These are phyloP conservation scores for Gypsophila paniculata DNA, from an alignment of 179 eudicot species.

Conservation along the genomic window DNA sequence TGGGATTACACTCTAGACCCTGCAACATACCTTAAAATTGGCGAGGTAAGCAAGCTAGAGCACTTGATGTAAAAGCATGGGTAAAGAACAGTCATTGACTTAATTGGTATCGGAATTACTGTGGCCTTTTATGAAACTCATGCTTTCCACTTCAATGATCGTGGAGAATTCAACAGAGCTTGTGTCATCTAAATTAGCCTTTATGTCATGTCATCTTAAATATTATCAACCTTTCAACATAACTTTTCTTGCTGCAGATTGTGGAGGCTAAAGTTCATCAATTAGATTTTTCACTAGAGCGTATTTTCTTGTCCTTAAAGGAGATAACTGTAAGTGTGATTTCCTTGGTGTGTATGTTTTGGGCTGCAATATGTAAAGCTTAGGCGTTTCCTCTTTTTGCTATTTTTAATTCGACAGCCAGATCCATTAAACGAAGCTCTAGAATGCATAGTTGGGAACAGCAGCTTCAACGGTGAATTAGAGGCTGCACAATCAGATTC, in stretches of 20 bases:
- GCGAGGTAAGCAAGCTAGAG: slow-evolving; percentile 54
- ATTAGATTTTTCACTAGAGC: slow-evolving; percentile 73
- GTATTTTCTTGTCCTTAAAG: slow-evolving; percentile 79
- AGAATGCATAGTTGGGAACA: slow-evolving; percentile 74
- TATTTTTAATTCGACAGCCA: slow-evolving; percentile 45
- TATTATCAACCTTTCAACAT: slow-evolving; percentile 9
- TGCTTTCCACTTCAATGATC: background rate
- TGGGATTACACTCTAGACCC: slow-evolving; percentile 85
- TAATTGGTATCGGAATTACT: slow-evolving; percentile 7
- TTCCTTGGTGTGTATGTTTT: slow-evolving; percentile 10
- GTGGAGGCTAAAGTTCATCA: slow-evolving; percentile 91
- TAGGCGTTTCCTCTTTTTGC: slow-evolving; percentile 1
- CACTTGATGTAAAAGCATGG: background rate
- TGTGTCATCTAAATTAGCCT: slow-evolving; percentile 8
- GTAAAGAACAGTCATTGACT: background rate
- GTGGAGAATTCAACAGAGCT: background rate
- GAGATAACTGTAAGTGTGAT: slow-evolving; percentile 59
- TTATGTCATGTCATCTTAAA: background rate
- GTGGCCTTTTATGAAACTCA: background rate
- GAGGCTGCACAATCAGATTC: slow-evolving; percentile 51
- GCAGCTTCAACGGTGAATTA: slow-evolving; percentile 43
- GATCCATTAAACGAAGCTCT: slow-evolving; percentile 75
- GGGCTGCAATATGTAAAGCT: background rate
- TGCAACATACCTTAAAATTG: slow-evolving; percentile 64
- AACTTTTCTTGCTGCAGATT: slow-evolving; percentile 39